Evolutionary conservation across 2,329 filamentous ascomycete genomes (phyloP).

Genomic region (Incumbomyces delicatus): DNA sequence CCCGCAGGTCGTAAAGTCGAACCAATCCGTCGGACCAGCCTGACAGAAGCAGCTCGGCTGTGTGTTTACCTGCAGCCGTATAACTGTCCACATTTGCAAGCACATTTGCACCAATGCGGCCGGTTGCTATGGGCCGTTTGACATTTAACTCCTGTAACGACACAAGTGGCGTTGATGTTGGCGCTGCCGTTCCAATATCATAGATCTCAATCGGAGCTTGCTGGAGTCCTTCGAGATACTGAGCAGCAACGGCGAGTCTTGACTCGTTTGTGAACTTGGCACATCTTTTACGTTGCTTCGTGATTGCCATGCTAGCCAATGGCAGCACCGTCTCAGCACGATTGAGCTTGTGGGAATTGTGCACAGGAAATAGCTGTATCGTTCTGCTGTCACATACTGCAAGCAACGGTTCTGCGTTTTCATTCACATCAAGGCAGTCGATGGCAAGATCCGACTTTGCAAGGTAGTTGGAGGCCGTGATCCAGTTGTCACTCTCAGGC

Average conservation of each 20-base stretch:
- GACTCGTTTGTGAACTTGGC: conserved; percentile 43
- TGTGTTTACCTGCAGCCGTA: conserved; percentile 20
- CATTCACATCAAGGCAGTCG: conserved; percentile 39
- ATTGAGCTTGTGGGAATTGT: conserved; percentile 20
- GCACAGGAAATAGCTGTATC: conserved; percentile 39
- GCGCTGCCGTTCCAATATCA: conserved; percentile 39
- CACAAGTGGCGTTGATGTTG: conserved; percentile 21
- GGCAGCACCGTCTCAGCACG: conserved; percentile 27
- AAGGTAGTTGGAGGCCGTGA: conserved; percentile 23
- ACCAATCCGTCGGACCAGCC: conserved; percentile 50
- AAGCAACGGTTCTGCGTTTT: conserved; percentile 34
- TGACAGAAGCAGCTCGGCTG: conserved; percentile 47
- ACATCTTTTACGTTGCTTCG: conserved; percentile 34
- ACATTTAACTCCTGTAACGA: conserved; percentile 2
- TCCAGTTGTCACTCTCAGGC: conserved; percentile 29
- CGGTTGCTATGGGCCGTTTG: not conserved
- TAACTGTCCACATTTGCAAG: conserved; percentile 28
- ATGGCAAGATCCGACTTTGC: conserved; percentile 24
- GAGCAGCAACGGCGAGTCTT: conserved; percentile 42
- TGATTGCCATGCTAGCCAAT: conserved; percentile 19
- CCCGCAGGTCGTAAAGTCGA: conserved; percentile 53
- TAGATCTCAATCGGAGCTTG: conserved; percentile 41
- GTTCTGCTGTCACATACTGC: conserved; percentile 42
- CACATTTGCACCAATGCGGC: conserved; percentile 24
- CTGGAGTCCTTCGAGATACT: conserved; percentile 26